phyloP scores from a whole-genome alignment of 2,329 filamentous ascomycete species.

The Coccinonectria pachysandricola region DNA sequence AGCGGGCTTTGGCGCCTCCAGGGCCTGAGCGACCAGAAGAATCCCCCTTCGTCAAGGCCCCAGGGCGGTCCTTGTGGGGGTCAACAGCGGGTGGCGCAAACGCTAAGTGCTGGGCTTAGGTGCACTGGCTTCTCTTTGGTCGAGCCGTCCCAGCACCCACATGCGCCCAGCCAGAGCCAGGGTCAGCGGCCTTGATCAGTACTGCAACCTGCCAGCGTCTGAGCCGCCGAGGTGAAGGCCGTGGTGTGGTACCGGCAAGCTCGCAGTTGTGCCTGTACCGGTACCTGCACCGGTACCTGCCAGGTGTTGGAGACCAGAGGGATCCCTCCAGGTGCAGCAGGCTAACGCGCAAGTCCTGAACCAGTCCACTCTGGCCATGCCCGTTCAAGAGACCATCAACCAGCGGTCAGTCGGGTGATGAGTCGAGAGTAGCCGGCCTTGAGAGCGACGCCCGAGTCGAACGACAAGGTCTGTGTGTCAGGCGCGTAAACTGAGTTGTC shows the following conservation, averaged over 20 bases:
- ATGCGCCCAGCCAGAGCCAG: too few relatives aligned
- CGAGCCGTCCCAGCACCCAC: too few relatives aligned
- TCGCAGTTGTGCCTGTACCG: too few relatives aligned
- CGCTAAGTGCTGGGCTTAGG: slow-evolving; percentile 6
- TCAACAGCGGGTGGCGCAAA: slow-evolving; percentile 21
- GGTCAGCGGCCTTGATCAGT: too few relatives aligned
- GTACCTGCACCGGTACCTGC: slow-evolving; percentile 2
- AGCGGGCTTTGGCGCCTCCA: slow-evolving; percentile 2
- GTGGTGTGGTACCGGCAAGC: too few relatives aligned
- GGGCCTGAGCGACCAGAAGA: not conserved
- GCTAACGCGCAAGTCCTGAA: slow-evolving; percentile 15
- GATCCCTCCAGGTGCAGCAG: slow-evolving; percentile 12
- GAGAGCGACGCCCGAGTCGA: too few relatives aligned
- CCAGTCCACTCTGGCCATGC: slow-evolving; percentile 15
- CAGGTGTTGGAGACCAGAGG: slow-evolving; percentile 4
- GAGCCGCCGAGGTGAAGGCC: too few relatives aligned
- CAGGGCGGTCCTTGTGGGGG: slow-evolving; percentile 10
- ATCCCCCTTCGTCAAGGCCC: not conserved
- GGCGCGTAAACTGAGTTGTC: too few relatives aligned
- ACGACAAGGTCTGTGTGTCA: slow-evolving; percentile 10
- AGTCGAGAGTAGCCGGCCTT: too few relatives aligned
- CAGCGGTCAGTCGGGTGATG: slow-evolving; percentile 19
- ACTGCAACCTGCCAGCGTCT: too few relatives aligned
- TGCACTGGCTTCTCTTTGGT: too few relatives aligned
- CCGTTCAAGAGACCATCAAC: slow-evolving; percentile 15